Percentiles rank a stretch among this genome's conserved stretches.
These are phyloP conservation scores for Musa balbisiana DNA, from an alignment of 202 grass and related monocot genomes.

Conservation along the genomic window DNA sequence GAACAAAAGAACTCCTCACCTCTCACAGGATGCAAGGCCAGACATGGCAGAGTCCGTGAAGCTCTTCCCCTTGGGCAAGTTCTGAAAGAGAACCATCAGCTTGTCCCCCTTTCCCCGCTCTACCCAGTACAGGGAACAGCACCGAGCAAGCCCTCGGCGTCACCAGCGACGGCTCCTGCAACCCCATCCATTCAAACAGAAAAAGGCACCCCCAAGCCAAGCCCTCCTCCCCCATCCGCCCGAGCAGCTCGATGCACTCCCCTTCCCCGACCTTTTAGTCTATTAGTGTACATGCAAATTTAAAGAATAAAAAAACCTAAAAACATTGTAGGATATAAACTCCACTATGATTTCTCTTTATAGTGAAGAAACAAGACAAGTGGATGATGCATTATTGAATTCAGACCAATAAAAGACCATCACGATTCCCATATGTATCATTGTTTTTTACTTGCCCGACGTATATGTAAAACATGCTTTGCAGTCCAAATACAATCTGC, in stretches of 20 bases:
- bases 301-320: too few relatives aligned
- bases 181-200: constrained; percentile 52
- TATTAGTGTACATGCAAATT: too few relatives aligned
- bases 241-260: constrained; percentile 41
- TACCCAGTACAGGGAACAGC: constrained; percentile 38
- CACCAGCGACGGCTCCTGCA: constrained; percentile 21
- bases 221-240: constrained; percentile 47
- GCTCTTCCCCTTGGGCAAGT: constrained; percentile 30
- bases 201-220: constrained; percentile 38
- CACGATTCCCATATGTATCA: too few relatives aligned
- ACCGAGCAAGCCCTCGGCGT: constrained; percentile 28
- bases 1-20: constrained; percentile 27
- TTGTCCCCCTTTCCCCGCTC: constrained; percentile 38
- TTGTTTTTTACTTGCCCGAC: too few relatives aligned
- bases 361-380: too few relatives aligned
- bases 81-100: constrained; percentile 41
- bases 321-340: too few relatives aligned
- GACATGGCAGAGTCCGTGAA: constrained; percentile 53
- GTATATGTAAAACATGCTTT: too few relatives aligned
- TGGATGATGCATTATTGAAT: too few relatives aligned
- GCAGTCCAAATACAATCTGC: too few relatives aligned
- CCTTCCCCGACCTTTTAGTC: constrained; percentile 22
- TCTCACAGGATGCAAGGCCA: constrained; percentile 39
- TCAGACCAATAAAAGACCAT: too few relatives aligned
- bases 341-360: too few relatives aligned